Evolutionary conservation across 345 rosid genomes (phyloP).

Genomic region (Syzygium aromaticum): DNA sequence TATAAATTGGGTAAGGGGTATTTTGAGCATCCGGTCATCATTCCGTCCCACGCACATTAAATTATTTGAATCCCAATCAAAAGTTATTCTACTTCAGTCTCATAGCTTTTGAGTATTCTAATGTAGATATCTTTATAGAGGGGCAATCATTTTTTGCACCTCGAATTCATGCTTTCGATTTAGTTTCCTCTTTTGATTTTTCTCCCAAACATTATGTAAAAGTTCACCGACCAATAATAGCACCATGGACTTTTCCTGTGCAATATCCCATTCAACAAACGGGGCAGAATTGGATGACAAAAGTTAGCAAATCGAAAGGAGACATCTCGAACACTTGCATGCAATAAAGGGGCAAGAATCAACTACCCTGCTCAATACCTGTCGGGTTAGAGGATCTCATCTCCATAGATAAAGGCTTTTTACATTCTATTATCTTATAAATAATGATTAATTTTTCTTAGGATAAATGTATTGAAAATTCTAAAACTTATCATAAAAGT

Average conservation of each 20-base stretch:
- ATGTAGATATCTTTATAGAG: background rate
- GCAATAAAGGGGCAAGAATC: background rate
- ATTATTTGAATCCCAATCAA: background rate
- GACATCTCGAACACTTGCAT: background rate
- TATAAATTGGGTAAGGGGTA: background rate
- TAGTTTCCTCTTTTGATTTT: background rate
- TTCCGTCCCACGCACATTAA: background rate
- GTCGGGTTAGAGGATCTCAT: background rate
- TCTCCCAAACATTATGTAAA: background rate
- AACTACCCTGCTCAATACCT: background rate
- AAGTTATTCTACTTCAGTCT: background rate
- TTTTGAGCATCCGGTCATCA: background rate
- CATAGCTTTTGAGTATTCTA: background rate
- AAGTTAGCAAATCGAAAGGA: background rate
- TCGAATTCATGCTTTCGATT: background rate
- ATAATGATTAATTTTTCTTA: too few relatives aligned
- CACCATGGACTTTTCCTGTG: background rate
- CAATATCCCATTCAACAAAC: background rate
- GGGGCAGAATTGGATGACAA: background rate
- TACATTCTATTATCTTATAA: too few relatives aligned
- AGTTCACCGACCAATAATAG: background rate
- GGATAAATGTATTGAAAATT: too few relatives aligned
- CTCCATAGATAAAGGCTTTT: too few relatives aligned
- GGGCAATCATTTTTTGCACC: background rate
- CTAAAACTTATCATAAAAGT: too few relatives aligned